Percentiles rank a stretch among this genome's conserved stretches.
Evolutionary conservation across 2,329 filamentous ascomycete species (phyloP).

Genomic region (Fusarium sp.): DNA sequence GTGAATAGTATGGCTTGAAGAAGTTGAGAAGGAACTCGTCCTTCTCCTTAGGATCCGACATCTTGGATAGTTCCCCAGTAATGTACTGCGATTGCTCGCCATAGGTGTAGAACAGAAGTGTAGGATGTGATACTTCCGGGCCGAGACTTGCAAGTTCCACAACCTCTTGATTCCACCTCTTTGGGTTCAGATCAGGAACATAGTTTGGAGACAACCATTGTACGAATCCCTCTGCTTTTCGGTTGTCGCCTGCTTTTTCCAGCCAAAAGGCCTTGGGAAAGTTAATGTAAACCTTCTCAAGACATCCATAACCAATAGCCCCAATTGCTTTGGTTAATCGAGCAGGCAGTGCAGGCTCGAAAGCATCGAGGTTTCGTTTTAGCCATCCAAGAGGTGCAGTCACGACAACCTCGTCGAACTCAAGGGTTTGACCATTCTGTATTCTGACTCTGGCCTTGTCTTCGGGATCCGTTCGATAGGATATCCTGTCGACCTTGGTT

Average conservation of each 20-base stretch:
- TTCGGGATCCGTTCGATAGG: constrained; percentile 40
- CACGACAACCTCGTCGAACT: constrained; percentile 76
- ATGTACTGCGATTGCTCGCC: constrained; percentile 70
- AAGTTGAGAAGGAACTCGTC: constrained; percentile 69
- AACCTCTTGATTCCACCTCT: constrained; percentile 78
- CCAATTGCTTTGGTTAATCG: constrained; percentile 69
- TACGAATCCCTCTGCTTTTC: constrained; percentile 72
- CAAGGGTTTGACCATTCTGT: constrained; percentile 55
- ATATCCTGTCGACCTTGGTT: constrained; percentile 60
- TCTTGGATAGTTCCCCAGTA: constrained; percentile 57
- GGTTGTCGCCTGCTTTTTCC: constrained; percentile 52
- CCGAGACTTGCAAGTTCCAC: constrained; percentile 80
- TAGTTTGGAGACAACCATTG: constrained; percentile 82
- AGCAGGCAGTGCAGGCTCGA: constrained; percentile 69
- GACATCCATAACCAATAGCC: constrained; percentile 74
- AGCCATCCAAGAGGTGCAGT: constrained; percentile 77
- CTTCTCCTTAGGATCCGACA: constrained; percentile 59
- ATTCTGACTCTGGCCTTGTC: constrained; percentile 59
- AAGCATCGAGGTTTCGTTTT: constrained; percentile 68
- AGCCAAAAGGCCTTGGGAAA: constrained; percentile 84
- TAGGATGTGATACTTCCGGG: constrained; percentile 72
- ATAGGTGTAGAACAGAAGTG: constrained; percentile 85
- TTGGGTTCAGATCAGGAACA: constrained; percentile 67
- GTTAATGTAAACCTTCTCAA: constrained; percentile 78
- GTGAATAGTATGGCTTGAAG: constrained; percentile 82